Evolutionary conservation across 2,329 filamentous ascomycete species (phyloP).

Genomic region (Xylariales sp.): DNA sequence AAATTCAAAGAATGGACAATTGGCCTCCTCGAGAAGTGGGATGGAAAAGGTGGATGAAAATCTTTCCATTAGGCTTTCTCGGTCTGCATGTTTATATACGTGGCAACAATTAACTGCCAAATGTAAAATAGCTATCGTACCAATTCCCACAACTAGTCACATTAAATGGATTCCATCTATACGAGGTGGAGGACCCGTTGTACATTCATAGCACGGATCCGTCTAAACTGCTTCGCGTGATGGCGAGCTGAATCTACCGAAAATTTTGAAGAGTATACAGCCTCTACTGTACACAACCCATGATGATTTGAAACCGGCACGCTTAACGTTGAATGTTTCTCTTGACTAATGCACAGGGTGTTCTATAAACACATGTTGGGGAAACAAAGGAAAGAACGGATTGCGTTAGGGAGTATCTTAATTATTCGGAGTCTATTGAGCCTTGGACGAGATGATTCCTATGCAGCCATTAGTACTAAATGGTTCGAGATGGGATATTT

Average conservation of each 20-base stretch:
- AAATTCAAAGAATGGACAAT: constrained; percentile 75
- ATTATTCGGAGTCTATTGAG: constrained; percentile 64
- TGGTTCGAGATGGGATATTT: no score
- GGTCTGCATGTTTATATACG: neutral
- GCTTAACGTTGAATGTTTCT: constrained; percentile 44
- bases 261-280: neutral
- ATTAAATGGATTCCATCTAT: neutral
- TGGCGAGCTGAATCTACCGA: neutral
- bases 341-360: constrained; percentile 71
- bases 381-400: constrained; percentile 64
- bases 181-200: neutral
- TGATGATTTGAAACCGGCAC: neutral
- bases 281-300: constrained; percentile 12
- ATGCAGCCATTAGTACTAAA: constrained; percentile 51
- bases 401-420: constrained; percentile 49
- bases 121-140: neutral
- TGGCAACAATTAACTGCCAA: neutral
- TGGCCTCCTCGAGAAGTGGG: constrained; percentile 69
- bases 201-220: neutral
- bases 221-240: neutral
- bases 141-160: neutral
- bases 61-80: neutral
- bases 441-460: constrained; percentile 73
- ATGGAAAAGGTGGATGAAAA: constrained; percentile 34
- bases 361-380: constrained; percentile 65